Conservation (phyloP, 257 asterid species). For the Solanum virginianum region DNA sequence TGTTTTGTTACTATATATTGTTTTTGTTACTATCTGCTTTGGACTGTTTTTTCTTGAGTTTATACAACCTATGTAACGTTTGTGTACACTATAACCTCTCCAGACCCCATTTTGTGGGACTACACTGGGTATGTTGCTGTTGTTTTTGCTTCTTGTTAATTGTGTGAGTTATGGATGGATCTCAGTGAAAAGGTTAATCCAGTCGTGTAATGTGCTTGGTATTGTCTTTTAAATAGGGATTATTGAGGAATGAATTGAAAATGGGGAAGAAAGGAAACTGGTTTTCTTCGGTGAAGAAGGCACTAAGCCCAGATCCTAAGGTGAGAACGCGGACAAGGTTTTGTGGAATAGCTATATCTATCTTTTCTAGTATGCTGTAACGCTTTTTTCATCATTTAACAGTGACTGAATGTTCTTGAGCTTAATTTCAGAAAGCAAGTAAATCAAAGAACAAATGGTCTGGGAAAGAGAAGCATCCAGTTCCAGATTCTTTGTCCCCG, state of each 20-base stretch:
- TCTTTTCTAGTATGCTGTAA: not conserved
- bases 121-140: not conserved
- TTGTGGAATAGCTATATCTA: not conserved
- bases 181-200: not conserved
- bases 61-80: not conserved
- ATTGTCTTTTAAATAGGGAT: conserved; percentile 1
- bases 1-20: not conserved
- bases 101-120: not conserved
- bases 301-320: conserved; percentile 66
- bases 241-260: conserved; percentile 34
- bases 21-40: not conserved
- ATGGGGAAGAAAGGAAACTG: conserved; percentile 92
- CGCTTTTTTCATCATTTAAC: not conserved
- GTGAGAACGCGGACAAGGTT: conserved; percentile 33
- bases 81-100: not conserved
- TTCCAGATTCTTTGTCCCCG: conserved; percentile 14
- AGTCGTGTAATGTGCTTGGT: not conserved
- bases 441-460: conserved; percentile 29
- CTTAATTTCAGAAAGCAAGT: conserved; percentile 35
- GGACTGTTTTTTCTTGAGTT: not conserved
- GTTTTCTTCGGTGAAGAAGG: conserved; percentile 86
- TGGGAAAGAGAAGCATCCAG: conserved; percentile 41
- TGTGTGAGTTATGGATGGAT: not conserved
- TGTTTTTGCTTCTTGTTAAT: not conserved
- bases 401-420: not conserved